Conservation (phyloP, 257 asterid species). For the Coffea eugenioides region DNA sequence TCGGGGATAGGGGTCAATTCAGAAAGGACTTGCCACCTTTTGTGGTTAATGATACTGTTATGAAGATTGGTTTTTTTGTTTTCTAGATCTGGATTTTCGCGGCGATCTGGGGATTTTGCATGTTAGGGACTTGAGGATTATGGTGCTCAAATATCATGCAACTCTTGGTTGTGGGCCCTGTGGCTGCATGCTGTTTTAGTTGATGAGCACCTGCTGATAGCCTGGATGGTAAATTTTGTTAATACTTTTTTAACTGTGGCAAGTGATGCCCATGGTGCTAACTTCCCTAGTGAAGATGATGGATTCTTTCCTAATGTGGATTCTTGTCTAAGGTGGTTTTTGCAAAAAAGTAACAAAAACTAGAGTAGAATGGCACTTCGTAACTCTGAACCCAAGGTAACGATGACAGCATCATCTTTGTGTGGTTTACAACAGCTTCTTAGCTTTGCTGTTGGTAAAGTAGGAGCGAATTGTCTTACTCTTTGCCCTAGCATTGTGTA, state of each 20-base stretch:
- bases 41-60: conserved; percentile 34
- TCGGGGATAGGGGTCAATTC: conserved; percentile 25
- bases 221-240: conserved; percentile 52
- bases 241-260: conserved; percentile 30
- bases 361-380: not conserved
- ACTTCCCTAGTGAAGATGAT: conserved; percentile 9
- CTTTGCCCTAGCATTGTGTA: not conserved
- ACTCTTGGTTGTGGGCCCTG: conserved; percentile 43
- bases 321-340: conserved; percentile 10
- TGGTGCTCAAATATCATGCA: conserved; percentile 53
- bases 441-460: not conserved
- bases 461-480: not conserved
- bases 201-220: conserved; percentile 50
- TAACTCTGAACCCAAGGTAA: conserved; percentile 5
- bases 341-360: not conserved
- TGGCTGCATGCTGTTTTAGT: conserved; percentile 56
- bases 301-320: conserved; percentile 5
- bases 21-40: conserved; percentile 26
- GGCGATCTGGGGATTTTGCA: conserved; percentile 77
- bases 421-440: not conserved
- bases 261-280: conserved; percentile 25
- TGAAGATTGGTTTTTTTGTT: conserved; percentile 56
- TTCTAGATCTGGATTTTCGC: conserved; percentile 59
- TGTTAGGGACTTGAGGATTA: conserved; percentile 63
- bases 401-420: not conserved